Evolutionary conservation across 768 basidiomycete genomes (phyloP), one percentile per base, ranked within the genome.

Genomic region (Lyophyllum shimeji): DNA sequence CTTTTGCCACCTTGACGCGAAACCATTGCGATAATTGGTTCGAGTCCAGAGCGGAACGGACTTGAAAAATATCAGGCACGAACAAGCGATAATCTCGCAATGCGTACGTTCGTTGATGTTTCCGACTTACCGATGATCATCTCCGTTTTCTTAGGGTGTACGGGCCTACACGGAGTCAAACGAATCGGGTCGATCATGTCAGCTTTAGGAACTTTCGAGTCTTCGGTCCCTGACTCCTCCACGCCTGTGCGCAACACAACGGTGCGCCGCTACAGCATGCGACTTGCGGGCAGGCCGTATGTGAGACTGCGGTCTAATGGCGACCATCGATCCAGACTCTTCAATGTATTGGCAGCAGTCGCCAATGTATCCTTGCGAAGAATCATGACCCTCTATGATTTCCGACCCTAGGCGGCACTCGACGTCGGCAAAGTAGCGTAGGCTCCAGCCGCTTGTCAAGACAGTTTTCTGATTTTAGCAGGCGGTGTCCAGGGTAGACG

Each of bases 321-420:
- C 39, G 9, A 40, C 39, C 11, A 21, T 44, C 2, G 21, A 44
- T 7, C 20, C 23, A 18, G 13, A 23, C 43, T 44, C 9, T 7
- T 12, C 29, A 20, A 2, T 47, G 29, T 23, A 34, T n/a, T 11
- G 20, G 21, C 34, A 18, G 33, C 23, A 34, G 12, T 50, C 18
- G 3, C 18, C 21, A 34, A 33, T 31, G 18, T 20, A 4, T 13
- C 3, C 47, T 1, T 49, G 8, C 18, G 21, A 11, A 37, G 34
- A 13, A 17, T 52, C 42, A 24, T 5, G 42, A 29, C 52, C 52
- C 52, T 44, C 52, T n/a, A 52, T 52, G 43, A 52, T 45, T 52
- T 39, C 42, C 52, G 52, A 44, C 42, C 43, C 37, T 51, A 39
- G 37, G 39, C 43, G 44, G n/a, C 12, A 45, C 25, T 11, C 27